Base-by-base conservation (phyloP, 345 rosid genomes). In the Gossypium turneri region DNA sequence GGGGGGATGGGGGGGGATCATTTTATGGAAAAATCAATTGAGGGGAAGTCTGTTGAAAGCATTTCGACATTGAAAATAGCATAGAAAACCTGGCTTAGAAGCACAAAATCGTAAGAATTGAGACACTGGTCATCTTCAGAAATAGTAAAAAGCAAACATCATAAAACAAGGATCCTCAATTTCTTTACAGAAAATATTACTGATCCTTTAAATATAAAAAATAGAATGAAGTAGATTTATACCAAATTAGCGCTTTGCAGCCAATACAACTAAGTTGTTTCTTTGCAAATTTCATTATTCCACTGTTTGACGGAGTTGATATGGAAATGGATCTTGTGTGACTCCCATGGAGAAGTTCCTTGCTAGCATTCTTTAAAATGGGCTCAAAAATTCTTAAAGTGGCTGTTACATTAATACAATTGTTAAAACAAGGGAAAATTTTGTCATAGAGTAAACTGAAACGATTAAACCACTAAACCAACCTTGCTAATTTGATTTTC, bases 401-500 rank as follows among this genome's bases (percentile, higher is more conserved):
- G 98, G 98, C 97, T 95, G 94, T 79, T 82, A 53, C 20, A 71
- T 55, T 64, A 67, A 67, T 8, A 64, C 24, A n/a, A 79, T n/a
- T 10, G 63, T 75, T 67, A 79, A 74, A 72, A 67, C 62, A 65
- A 55, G 65, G 43, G 16, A 60, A 9, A 43, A 25, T 3, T 11
- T 61, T 47, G 8, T 19, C 5, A 62, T 47, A 79, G 20, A 19
- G 11, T 34, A 69, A 51, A 75, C 12, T 74, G 70, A 76, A 53
- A 66, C 38, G 2, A 12, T 68, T 64, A 75, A 43, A 15, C 43
- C 43, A 19, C 22, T 50, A 57, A 75, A 78, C 88, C 76, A 47
- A 95, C 99, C 97, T 93, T 95, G 85, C 91, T 89, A 76, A 93
- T 91, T 82, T 95, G 99, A 78, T 95, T 95, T 78, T 93, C 98